Evolutionary conservation across 345 rosid genomes (phyloP).

Genomic region (Leavenworthia alabamica): DNA sequence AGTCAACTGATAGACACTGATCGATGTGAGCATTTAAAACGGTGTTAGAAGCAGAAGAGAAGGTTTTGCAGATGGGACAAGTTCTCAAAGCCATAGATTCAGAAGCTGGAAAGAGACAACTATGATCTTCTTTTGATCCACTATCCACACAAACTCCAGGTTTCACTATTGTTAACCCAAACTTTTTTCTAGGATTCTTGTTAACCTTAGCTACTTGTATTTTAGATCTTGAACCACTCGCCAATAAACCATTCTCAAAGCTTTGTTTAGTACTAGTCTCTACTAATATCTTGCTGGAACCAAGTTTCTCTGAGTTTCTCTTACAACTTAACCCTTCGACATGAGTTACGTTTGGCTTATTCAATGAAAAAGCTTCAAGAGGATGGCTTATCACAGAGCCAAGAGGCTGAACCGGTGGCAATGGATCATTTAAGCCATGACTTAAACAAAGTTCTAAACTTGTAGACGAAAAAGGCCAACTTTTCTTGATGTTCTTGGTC

Average conservation of each 20-base stretch:
- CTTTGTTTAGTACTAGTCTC: slow-evolving; percentile 11
- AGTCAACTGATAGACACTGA: slow-evolving; percentile 79
- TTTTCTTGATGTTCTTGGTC: slow-evolving; percentile 72
- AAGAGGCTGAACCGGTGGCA: slow-evolving; percentile 79
- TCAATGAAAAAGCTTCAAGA: slow-evolving; percentile 24
- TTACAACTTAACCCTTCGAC: background rate
- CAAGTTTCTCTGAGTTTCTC: slow-evolving; percentile 10
- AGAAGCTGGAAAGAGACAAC: slow-evolving; percentile 34
- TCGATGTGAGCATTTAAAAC: slow-evolving; percentile 97
- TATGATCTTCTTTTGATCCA: slow-evolving; percentile 49
- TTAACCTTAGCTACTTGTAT: slow-evolving; percentile 38
- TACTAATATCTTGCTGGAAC: background rate
- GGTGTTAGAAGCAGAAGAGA: slow-evolving; percentile 95
- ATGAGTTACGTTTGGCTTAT: slow-evolving; percentile 1
- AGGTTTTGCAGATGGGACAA: slow-evolving; percentile 98
- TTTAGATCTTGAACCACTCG: slow-evolving; percentile 46
- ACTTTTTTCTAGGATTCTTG: slow-evolving; percentile 50
- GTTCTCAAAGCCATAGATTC: slow-evolving; percentile 41
- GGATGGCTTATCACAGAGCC: slow-evolving; percentile 38
- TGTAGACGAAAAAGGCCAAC: slow-evolving; percentile 81
- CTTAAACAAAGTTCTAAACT: slow-evolving; percentile 74
- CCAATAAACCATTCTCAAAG: slow-evolving; percentile 43
- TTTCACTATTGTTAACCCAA: slow-evolving; percentile 56
- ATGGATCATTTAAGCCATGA: slow-evolving; percentile 74
- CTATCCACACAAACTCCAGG: slow-evolving; percentile 49